Evolutionary conservation across 176 grass and related monocot species (phyloP).

Genomic region (Triticum urartu): DNA sequence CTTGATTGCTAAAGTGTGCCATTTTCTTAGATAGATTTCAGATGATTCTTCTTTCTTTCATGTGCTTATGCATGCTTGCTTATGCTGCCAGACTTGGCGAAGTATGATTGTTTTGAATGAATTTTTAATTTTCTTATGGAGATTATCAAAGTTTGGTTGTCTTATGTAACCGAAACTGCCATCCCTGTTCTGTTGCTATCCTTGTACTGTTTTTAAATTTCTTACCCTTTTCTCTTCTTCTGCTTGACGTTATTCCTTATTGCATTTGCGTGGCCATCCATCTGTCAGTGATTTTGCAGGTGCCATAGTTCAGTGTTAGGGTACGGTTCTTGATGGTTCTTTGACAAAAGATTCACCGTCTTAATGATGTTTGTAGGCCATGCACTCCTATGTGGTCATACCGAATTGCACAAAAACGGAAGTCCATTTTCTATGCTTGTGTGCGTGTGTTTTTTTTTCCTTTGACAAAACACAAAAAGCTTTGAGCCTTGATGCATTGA

Average conservation of each 20-base stretch:
- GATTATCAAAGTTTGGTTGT: background rate
- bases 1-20: background rate
- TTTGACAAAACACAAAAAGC: background rate
- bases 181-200: background rate
- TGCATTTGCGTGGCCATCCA: background rate
- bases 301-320: background rate
- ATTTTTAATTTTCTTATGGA: background rate
- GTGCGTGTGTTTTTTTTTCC: background rate
- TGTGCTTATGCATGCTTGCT: background rate
- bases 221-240: background rate
- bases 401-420: background rate
- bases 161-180: background rate
- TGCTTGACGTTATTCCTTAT: background rate
- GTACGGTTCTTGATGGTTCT: background rate
- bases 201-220: background rate
- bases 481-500: background rate
- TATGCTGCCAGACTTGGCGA: background rate
- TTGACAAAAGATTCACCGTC: background rate
- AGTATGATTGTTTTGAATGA: background rate
- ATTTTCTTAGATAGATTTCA: background rate
- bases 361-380: background rate
- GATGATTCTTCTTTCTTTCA: background rate
- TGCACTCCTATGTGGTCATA: background rate
- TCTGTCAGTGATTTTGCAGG: background rate
- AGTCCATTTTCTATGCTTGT: background rate